phyloP scores from a whole-genome alignment of 257 asterid species.

The Handroanthus guayacan region DNA sequence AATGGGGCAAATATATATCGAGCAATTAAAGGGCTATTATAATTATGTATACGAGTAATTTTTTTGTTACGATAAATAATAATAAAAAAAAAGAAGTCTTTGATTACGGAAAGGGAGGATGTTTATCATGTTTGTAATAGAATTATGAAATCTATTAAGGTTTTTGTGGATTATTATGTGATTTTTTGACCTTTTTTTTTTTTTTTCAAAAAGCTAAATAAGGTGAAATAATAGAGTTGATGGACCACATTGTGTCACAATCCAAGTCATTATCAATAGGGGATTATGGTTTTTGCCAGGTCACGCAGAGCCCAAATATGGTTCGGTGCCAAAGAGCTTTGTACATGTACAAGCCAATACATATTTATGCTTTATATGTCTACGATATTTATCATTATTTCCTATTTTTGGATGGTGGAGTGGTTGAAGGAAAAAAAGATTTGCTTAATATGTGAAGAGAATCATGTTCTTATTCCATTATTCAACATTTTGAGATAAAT shows the following conservation, averaged over 20 bases:
- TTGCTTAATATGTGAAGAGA: background rate
- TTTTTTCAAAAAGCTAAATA: too few relatives aligned
- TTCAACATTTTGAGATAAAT: background rate
- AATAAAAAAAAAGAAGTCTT: too few relatives aligned
- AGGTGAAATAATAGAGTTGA: conserved; percentile 16
- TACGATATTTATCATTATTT: background rate
- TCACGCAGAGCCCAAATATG: conserved; percentile 35
- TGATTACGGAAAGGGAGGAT: too few relatives aligned
- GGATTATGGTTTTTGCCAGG: conserved; percentile 41
- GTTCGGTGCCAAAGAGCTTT: conserved; percentile 36
- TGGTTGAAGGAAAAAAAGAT: conserved; percentile 4
- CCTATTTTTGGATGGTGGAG: conserved; percentile 19
- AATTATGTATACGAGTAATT: too few relatives aligned
- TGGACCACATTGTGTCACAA: conserved; percentile 47
- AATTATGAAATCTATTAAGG: too few relatives aligned
- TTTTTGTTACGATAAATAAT: too few relatives aligned
- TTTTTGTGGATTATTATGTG: too few relatives aligned
- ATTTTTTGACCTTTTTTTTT: too few relatives aligned
- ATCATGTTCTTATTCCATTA: conserved; percentile 1
- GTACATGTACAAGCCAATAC: conserved; percentile 32
- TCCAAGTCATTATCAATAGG: conserved; percentile 45
- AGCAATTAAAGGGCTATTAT: too few relatives aligned
- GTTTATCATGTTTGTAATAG: too few relatives aligned
- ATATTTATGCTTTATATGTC: conserved; percentile 25
- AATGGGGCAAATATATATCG: too few relatives aligned